phyloP scores from a whole-genome alignment of 2,329 filamentous ascomycete species.

The Diaporthe sp. region DNA sequence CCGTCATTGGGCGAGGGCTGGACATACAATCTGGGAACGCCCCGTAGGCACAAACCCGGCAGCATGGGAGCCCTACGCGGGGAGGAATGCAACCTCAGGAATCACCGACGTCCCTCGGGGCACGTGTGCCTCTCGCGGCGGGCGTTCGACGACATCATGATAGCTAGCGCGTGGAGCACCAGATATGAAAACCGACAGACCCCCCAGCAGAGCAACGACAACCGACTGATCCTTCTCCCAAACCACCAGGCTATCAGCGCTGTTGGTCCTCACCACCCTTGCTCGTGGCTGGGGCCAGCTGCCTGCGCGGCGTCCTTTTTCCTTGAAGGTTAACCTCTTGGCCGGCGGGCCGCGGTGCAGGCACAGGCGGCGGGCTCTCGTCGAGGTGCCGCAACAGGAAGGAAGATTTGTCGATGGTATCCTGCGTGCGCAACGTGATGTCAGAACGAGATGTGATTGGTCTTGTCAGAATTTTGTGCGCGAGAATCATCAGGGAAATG shows the following conservation, averaged over 20 bases:
- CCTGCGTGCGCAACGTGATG: conserved; percentile 19
- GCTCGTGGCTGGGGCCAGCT: neutral
- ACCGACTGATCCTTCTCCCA: neutral
- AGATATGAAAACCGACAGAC: neutral
- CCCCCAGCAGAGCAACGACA: neutral
- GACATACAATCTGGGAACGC: neutral
- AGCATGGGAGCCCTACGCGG: conserved; percentile 15
- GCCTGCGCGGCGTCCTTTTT: neutral
- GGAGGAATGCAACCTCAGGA: conserved; percentile 29
- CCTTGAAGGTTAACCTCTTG: neutral
- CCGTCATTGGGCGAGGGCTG: conserved; percentile 17
- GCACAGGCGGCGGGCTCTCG: conserved; percentile 2
- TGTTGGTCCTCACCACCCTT: conserved; percentile 8
- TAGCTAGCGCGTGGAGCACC: conserved; percentile 7
- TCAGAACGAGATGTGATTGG: conserved; percentile 8
- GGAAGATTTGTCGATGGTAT: conserved; percentile 2
- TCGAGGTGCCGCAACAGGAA: neutral
- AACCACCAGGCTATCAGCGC: neutral
- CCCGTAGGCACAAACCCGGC: conserved; percentile 10
- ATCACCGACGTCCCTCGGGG: conserved; percentile 19
- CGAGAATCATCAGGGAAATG: neutral
- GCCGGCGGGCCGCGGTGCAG: conserved; percentile 20
- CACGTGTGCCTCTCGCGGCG: conserved; percentile 26
- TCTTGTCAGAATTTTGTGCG: too few relatives aligned
- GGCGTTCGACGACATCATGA: neutral